A percentile compares a stretch with the other conserved stretches of the same genome.
Conservation (phyloP, 2,329 filamentous ascomycete species). For the Colletotrichum simmondsii region DNA sequence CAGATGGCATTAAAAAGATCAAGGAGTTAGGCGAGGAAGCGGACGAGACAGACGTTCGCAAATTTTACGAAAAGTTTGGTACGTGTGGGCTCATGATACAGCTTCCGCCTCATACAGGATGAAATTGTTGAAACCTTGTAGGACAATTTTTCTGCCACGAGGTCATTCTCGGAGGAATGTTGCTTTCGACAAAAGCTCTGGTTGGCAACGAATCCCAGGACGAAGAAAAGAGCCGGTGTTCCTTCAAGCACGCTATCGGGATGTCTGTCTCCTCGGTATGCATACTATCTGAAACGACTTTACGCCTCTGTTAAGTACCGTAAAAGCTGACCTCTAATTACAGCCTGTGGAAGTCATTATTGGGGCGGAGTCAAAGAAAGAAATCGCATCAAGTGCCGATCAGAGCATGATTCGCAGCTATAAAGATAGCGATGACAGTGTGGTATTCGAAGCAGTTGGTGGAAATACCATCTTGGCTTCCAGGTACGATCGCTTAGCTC, state of each 20-base stretch:
- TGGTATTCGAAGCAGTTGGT: conserved; percentile 19
- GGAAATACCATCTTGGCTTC: conserved; percentile 25
- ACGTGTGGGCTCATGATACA: background rate
- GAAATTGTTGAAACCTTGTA: background rate
- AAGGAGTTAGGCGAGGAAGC: no score
- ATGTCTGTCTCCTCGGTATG: background rate
- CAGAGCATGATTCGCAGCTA: background rate
- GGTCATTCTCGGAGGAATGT: conserved; percentile 12
- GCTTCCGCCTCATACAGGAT: no score
- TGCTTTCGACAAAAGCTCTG: conserved; percentile 7
- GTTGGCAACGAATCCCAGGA: background rate
- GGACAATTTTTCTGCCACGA: conserved; percentile 21
- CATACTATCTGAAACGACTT: no score
- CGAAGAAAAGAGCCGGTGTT: background rate
- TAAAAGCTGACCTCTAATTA: background rate
- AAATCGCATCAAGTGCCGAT: background rate
- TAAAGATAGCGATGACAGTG: background rate
- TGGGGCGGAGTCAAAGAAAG: background rate
- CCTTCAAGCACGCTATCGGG: conserved; percentile 1
- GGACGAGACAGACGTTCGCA: background rate
- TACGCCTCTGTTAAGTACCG: background rate
- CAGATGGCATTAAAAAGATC: background rate
- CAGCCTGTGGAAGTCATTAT: background rate
- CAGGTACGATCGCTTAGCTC: background rate
- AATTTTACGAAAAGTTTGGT: conserved; percentile 13